Base-by-base conservation (phyloP, 331 rosid species). In the Prunus yedoensis region DNA sequence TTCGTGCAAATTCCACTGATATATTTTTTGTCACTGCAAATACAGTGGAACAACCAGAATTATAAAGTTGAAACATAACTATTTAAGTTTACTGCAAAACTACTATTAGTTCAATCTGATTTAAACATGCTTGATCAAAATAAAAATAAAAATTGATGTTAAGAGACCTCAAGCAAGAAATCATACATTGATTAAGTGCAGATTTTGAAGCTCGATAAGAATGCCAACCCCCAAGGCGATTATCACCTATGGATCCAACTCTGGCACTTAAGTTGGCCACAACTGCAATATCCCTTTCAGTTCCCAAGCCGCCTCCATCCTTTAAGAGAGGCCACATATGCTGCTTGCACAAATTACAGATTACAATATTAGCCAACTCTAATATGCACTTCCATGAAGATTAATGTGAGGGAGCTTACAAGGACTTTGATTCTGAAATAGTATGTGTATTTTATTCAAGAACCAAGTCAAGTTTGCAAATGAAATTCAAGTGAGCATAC, bases 281-380 rank as follows among this genome's bases (percentile, higher is more conserved):
- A 70, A 94, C 93, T 47, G 97, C 93, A 63, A 78, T 74, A 70
- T 81, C 84, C 77, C 89, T 85, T 85, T 81, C 87, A 3, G 94
- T 89, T 67, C 91, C 91, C 70, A 32, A 75, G 65, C 91, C 84
- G 0, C 96, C 91, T 27, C 97, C 97, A 59, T 61, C 79, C 84
- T 88, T 90, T 18, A 94, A 85, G 77, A 91, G 97, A 74, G 97
- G 97, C 98, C 97, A 94, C 97, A 94, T 83, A 61, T 91, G 98
- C 98, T 94, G 89, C 75, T 66, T 68, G 49, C 46, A 77, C 69
- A 66, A 74, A 75, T 13, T 23, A 60, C 43, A 70, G 21, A n/a
- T 59, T 11, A 61, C 73, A 56, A 64, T 12, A 64, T 43, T 50
- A 67, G 70, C 61, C 23, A 18, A 46, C 9, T 47, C 35, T 8